Percentiles rank a stretch among this genome's conserved stretches.
phyloP scores from a whole-genome alignment of 805 yeast genomes.

The Osmozyma mogii region DNA sequence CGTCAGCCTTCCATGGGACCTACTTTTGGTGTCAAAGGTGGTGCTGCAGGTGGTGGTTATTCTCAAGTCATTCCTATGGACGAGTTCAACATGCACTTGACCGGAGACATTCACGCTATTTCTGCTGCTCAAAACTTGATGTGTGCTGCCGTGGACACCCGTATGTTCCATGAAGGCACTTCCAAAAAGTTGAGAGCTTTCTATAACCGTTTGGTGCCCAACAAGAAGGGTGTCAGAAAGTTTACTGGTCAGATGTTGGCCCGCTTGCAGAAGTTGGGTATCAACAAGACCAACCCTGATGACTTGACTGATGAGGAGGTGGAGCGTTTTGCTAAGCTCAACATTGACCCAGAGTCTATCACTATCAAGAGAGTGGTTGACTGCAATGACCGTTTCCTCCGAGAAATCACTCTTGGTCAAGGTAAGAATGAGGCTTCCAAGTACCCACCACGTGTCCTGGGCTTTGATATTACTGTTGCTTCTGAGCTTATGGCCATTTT shows the following conservation, averaged over 20 bases:
- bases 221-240: slow-evolving; percentile 68
- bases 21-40: slow-evolving; percentile 97
- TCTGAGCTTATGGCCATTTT: slow-evolving; percentile 94
- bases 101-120: slow-evolving; percentile 97
- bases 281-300: slow-evolving; percentile 70
- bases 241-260: slow-evolving; percentile 75
- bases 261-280: slow-evolving; percentile 76
- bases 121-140: slow-evolving; percentile 87
- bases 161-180: slow-evolving; percentile 91
- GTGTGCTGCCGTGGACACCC: slow-evolving; percentile 95
- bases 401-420: slow-evolving; percentile 84
- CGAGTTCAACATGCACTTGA: slow-evolving; percentile 93
- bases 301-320: slow-evolving; percentile 74
- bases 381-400: slow-evolving; percentile 83
- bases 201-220: slow-evolving; percentile 80
- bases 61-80: slow-evolving; percentile 98
- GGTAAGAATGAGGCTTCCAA: slow-evolving; percentile 79
- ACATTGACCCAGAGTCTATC: slow-evolving; percentile 84
- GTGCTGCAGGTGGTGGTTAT: slow-evolving; percentile 99
- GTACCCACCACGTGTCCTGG: slow-evolving; percentile 77
- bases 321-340: slow-evolving; percentile 66
- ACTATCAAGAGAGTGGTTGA: slow-evolving; percentile 93
- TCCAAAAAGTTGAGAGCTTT: slow-evolving; percentile 72
- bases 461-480: slow-evolving; percentile 95
- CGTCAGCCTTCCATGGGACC: slow-evolving; percentile 99